Evolutionary conservation across 2,329 filamentous ascomycete species (phyloP).

Genomic region (Botrytis byssoidea): DNA sequence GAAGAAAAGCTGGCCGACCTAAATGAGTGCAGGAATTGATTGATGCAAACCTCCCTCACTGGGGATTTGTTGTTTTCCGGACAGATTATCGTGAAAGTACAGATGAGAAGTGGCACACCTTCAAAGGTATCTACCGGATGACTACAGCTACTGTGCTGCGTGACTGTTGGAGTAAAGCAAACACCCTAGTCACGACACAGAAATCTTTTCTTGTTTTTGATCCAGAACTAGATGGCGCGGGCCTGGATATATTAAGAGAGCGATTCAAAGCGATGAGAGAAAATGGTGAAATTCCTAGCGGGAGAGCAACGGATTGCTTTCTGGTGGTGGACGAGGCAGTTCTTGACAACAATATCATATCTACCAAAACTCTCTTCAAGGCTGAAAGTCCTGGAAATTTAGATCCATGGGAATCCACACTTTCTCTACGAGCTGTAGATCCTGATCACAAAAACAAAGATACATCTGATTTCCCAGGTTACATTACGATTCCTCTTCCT

Average conservation of each 20-base stretch:
- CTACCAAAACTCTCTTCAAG: background rate
- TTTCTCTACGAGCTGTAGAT: background rate
- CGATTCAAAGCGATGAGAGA: background rate
- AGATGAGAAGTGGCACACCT: background rate
- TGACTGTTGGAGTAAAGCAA: background rate
- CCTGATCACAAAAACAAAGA: background rate
- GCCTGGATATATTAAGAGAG: background rate
- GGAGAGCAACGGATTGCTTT: conserved; percentile 2
- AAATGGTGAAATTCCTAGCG: background rate
- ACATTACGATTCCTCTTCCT: conserved; percentile 19
- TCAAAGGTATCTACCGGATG: background rate
- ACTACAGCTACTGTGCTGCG: background rate
- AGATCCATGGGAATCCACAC: background rate
- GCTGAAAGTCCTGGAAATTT: background rate
- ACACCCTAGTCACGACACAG: background rate
- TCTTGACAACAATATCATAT: background rate
- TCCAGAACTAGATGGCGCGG: background rate
- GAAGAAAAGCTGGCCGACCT: background rate
- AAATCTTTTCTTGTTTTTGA: background rate
- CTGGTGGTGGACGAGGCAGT: background rate
- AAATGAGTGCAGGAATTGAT: background rate
- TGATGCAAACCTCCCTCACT: background rate
- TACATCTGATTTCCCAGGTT: too few species aligned
- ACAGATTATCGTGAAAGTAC: background rate
- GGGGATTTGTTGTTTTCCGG: background rate